These are phyloP conservation scores for Parastagonospora avenae DNA, from an alignment of 2,329 filamentous ascomycete genomes.

Conservation along the genomic window DNA sequence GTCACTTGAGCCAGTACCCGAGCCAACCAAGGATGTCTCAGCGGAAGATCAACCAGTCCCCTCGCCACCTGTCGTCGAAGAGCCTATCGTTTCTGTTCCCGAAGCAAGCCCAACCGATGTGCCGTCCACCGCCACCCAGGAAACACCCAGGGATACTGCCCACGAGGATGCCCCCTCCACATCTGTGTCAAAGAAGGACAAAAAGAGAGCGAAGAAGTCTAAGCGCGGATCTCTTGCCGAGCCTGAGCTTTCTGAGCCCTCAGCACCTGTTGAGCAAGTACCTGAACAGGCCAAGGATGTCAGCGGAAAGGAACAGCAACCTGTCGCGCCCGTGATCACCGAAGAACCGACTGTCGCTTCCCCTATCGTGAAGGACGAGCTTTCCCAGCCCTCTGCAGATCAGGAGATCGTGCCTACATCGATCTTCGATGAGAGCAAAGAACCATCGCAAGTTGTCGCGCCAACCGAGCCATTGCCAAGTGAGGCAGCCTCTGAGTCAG, in stretches of 20 bases:
- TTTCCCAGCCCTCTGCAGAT: background rate
- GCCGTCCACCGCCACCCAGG: background rate
- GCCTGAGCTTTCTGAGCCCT: conserved; percentile 7
- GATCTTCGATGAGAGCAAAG: background rate
- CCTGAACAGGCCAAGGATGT: conserved; percentile 1
- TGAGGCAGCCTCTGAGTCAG: background rate
- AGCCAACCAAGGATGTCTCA: conserved; percentile 1
- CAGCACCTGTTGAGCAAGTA: conserved; percentile 9
- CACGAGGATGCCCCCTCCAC: conserved; percentile 1
- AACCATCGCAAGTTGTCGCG: background rate
- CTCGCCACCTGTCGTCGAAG: background rate
- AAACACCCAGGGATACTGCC: no score
- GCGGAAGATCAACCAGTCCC: background rate
- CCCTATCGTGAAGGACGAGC: background rate
- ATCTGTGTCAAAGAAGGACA: conserved; percentile 18
- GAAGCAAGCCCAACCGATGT: background rate
- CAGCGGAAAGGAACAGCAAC: background rate
- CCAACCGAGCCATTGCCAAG: no score
- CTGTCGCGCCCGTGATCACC: background rate
- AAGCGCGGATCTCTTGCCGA: conserved; percentile 19
- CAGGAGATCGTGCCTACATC: background rate
- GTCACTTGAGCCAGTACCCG: conserved; percentile 3
- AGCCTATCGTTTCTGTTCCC: background rate
- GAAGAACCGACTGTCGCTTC: background rate
- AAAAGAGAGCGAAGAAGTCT: conserved; percentile 20